phyloP scores from a whole-genome alignment of 2,329 filamentous ascomycete genomes.

The Neopestalotiopsis rosae region DNA sequence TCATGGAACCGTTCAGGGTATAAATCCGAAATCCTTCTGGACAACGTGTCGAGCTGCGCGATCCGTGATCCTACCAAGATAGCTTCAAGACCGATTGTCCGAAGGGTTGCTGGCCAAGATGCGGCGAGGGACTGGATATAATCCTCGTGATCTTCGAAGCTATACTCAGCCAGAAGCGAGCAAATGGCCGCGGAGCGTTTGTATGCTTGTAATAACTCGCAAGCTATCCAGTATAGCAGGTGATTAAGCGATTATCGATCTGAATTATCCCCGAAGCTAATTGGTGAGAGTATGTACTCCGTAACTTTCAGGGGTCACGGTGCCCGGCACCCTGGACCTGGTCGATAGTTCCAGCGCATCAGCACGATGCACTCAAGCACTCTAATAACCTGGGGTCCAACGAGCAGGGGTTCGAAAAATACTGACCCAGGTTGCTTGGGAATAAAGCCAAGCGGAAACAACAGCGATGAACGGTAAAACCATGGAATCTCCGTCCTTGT shows the following conservation, averaged over 20 bases:
- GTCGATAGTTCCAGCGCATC: conserved; percentile 6
- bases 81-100: background rate
- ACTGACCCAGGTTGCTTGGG: background rate
- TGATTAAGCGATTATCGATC: conserved; percentile 11
- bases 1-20: background rate
- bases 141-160: background rate
- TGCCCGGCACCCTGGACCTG: conserved; percentile 7
- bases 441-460: background rate
- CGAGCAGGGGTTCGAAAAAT: background rate
- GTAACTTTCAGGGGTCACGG: background rate
- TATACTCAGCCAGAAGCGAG: background rate
- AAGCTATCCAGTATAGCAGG: background rate
- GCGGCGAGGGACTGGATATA: background rate
- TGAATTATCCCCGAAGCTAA: background rate
- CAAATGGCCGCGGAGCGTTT: background rate
- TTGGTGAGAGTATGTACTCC: background rate
- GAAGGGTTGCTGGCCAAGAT: background rate
- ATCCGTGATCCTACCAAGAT: background rate
- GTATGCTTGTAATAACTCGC: background rate
- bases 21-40: background rate
- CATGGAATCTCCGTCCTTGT: background rate
- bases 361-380: background rate
- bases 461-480: background rate
- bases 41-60: background rate
- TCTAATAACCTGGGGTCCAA: background rate